Evolutionary conservation across 805 yeast genomes (phyloP).

Genomic region (Deakozyma indianensis): DNA sequence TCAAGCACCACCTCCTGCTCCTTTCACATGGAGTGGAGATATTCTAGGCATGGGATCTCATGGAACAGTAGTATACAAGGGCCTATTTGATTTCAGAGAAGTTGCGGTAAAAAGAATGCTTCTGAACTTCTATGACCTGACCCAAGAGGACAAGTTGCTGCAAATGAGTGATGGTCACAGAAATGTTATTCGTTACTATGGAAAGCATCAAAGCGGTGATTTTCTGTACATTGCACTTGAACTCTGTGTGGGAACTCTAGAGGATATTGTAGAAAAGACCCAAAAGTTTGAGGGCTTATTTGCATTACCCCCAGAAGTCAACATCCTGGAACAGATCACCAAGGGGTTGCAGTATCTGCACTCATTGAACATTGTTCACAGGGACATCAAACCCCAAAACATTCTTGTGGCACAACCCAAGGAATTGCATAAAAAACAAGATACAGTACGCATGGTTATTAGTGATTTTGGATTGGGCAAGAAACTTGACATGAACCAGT

Average conservation of each 20-base stretch:
- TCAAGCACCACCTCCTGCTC: too few relatives aligned
- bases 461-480: slow-evolving; percentile 96
- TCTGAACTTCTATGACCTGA: slow-evolving; percentile 80
- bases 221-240: slow-evolving; percentile 89
- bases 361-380: slow-evolving; percentile 78
- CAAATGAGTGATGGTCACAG: slow-evolving; percentile 97
- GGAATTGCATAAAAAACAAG: slow-evolving; percentile 14
- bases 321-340: slow-evolving; percentile 60
- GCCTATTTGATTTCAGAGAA: slow-evolving; percentile 80
- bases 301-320: slow-evolving; percentile 32
- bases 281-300: slow-evolving; percentile 25
- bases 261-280: slow-evolving; percentile 50
- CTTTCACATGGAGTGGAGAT: slow-evolving; percentile 40
- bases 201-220: slow-evolving; percentile 80
- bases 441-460: slow-evolving; percentile 56
- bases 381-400: slow-evolving; percentile 92
- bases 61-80: slow-evolving; percentile 88
- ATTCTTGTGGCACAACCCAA: slow-evolving; percentile 63
- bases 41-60: slow-evolving; percentile 93
- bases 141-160: slow-evolving; percentile 72
- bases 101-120: slow-evolving; percentile 95
- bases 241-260: slow-evolving; percentile 76
- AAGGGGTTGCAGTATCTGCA: slow-evolving; percentile 80
- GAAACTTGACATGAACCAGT: slow-evolving; percentile 79
- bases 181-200: slow-evolving; percentile 82